A percentile compares a stretch with the other conserved stretches of the same genome.
Evolutionary conservation across 2,329 filamentous ascomycete species (phyloP).

Genomic region (Colletotrichum spinosum): DNA sequence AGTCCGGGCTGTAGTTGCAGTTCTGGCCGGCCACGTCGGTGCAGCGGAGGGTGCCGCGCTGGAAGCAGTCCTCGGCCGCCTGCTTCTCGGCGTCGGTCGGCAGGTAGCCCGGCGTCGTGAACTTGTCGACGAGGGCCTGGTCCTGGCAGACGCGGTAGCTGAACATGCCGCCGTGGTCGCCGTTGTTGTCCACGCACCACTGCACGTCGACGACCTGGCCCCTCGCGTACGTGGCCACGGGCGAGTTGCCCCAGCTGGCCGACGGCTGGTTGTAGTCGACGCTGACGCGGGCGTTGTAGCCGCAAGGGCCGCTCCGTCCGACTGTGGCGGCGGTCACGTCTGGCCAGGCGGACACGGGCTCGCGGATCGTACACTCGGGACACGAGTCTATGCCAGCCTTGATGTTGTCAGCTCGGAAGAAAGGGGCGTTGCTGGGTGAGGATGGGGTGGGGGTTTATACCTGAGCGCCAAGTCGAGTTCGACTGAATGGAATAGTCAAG

Average conservation of each 20-base stretch:
- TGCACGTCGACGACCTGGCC: slow-evolving; percentile 61
- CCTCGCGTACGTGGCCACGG: slow-evolving; percentile 56
- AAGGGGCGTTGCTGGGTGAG: background rate
- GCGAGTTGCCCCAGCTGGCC: slow-evolving; percentile 54
- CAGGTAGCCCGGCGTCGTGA: slow-evolving; percentile 58
- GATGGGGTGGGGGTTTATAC: slow-evolving; percentile 42
- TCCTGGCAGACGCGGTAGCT: slow-evolving; percentile 65
- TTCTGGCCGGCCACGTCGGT: slow-evolving; percentile 61
- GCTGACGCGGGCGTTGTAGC: slow-evolving; percentile 64
- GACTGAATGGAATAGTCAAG: slow-evolving; percentile 55
- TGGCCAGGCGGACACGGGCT: slow-evolving; percentile 64
- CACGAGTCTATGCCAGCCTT: slow-evolving; percentile 62
- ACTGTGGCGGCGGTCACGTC: slow-evolving; percentile 58
- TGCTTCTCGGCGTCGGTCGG: slow-evolving; percentile 65
- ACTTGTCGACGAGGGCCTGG: slow-evolving; percentile 61
- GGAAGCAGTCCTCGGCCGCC: slow-evolving; percentile 64
- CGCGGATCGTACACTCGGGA: slow-evolving; percentile 66
- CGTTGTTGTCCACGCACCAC: slow-evolving; percentile 68
- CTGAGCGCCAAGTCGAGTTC: slow-evolving; percentile 56
- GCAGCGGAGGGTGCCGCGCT: slow-evolving; percentile 58
- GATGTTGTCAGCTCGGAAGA: no score
- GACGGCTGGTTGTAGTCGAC: slow-evolving; percentile 64
- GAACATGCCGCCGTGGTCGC: slow-evolving; percentile 69
- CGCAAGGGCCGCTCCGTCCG: slow-evolving; percentile 61
- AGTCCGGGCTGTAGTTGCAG: slow-evolving; percentile 62